Conservation (phyloP, 768 basidiomycete genomes). For the Rhizopogon roseolus region DNA sequence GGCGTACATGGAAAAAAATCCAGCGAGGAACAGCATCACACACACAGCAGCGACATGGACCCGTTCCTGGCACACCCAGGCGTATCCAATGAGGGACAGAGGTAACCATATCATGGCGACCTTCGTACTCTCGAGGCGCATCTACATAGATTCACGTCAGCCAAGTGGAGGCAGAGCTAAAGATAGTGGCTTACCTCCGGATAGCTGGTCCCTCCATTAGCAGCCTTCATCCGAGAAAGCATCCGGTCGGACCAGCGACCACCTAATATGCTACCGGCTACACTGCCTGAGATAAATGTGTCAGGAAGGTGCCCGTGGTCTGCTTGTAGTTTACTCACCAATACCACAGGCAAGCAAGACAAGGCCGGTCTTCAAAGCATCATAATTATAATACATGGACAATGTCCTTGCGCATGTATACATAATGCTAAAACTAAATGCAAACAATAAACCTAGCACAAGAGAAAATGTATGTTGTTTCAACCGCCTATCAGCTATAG, state of each 20-base stretch:
- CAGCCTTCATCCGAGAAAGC: constrained; percentile 34
- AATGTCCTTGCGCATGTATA: constrained; percentile 78
- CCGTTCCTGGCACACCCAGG: constrained; percentile 66
- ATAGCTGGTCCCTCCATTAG: constrained; percentile 39
- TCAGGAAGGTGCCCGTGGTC: not conserved
- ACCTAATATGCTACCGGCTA: constrained; percentile 52
- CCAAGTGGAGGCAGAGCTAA: not conserved
- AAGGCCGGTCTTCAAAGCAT: constrained; percentile 68
- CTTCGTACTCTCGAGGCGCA: constrained; percentile 65
- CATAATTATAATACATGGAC: constrained; percentile 55
- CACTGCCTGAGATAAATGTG: constrained; percentile 30
- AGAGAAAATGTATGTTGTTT: constrained; percentile 1
- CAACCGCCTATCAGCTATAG: not conserved
- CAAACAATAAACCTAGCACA: constrained; percentile 61
- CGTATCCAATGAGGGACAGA: constrained; percentile 60
- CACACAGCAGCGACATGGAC: constrained; percentile 66
- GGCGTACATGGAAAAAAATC: constrained; percentile 65
- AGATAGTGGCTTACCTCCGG: constrained; percentile 51
- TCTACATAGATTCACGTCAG: constrained; percentile 33
- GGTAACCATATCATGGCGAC: constrained; percentile 50
- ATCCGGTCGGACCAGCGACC: constrained; percentile 53
- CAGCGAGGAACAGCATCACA: constrained; percentile 65
- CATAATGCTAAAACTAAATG: constrained; percentile 60
- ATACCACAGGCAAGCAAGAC: constrained; percentile 71
- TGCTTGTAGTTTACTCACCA: constrained; percentile 34